A percentile compares a stretch with the other conserved stretches of the same genome.
These are phyloP conservation scores for Chrysosporium queenslandicum DNA, from an alignment of 2,329 filamentous ascomycete species.

Conservation along the genomic window DNA sequence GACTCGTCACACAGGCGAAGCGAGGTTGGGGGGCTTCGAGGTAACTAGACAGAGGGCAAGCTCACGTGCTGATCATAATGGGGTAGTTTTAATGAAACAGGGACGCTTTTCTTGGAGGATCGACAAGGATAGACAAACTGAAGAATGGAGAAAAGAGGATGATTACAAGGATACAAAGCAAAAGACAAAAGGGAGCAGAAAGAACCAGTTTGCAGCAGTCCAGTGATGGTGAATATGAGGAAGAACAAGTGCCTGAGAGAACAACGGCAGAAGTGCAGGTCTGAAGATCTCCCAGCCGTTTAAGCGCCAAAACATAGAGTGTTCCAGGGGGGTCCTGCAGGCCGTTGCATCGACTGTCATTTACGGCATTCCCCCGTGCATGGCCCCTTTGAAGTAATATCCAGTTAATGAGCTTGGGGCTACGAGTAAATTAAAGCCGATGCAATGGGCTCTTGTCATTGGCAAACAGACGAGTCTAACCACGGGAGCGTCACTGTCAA, in stretches of 20 bases:
- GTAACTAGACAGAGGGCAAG: not conserved
- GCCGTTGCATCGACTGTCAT: not conserved
- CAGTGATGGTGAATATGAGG: not conserved
- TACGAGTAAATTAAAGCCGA: not conserved
- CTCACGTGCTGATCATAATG: slow-evolving; percentile 12
- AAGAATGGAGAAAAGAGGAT: not conserved
- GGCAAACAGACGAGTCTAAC: not conserved
- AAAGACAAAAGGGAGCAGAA: not conserved
- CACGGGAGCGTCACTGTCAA: not conserved
- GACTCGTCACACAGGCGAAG: slow-evolving; percentile 1
- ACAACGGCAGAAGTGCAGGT: slow-evolving; percentile 1
- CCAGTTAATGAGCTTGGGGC: not conserved
- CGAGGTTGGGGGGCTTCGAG: not conserved
- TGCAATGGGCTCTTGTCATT: not conserved
- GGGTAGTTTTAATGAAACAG: slow-evolving; percentile 6
- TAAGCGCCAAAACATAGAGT: slow-evolving; percentile 10
- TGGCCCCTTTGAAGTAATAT: not conserved
- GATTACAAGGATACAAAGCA: not conserved
- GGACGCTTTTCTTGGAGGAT: slow-evolving; percentile 3
- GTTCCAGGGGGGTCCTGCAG: slow-evolving; percentile 8
- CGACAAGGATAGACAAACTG: not conserved
- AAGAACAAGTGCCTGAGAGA: not conserved
- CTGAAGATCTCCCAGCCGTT: slow-evolving; percentile 1
- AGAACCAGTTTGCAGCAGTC: not conserved
- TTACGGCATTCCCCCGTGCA: not conserved